Conservation (phyloP, 225 moss, liverwort and hornwort species). For the Bryum argenteum region DNA sequence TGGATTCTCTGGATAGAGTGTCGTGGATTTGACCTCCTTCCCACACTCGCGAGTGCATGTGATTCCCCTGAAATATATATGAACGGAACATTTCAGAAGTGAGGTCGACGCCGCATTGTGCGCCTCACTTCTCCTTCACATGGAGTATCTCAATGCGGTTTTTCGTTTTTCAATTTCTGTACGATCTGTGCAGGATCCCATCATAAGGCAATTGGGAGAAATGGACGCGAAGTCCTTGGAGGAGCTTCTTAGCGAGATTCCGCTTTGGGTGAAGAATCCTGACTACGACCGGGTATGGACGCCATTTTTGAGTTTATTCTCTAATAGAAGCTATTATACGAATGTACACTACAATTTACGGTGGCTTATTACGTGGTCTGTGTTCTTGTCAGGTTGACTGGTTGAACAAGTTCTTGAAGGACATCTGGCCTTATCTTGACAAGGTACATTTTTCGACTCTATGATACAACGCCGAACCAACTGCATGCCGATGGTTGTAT, state of each 20-base stretch:
- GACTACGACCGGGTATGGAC: constrained; percentile 82
- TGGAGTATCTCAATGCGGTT: neutral
- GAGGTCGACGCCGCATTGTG: no score
- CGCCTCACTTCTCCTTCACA: neutral
- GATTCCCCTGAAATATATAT: no score
- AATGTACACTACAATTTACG: neutral
- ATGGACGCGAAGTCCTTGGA: constrained; percentile 70
- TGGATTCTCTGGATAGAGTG: no score
- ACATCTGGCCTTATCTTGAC: constrained; percentile 72
- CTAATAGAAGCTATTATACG: neutral
- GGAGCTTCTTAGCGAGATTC: constrained; percentile 81
- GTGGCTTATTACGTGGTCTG: neutral
- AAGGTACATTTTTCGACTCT: constrained; percentile 38
- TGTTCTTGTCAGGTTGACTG: constrained; percentile 56
- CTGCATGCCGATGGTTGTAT: neutral
- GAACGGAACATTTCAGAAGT: no score
- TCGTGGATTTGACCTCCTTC: no score
- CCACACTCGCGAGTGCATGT: no score
- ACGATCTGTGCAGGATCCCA: constrained; percentile 82
- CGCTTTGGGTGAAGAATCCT: constrained; percentile 97
- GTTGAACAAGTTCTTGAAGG: constrained; percentile 74
- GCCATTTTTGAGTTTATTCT: neutral
- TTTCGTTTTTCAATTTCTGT: no score
- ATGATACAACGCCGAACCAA: neutral
- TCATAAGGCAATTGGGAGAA: constrained; percentile 62